Conservation (phyloP, 2,329 filamentous ascomycete genomes). For the Arthrinium phaeospermum region DNA sequence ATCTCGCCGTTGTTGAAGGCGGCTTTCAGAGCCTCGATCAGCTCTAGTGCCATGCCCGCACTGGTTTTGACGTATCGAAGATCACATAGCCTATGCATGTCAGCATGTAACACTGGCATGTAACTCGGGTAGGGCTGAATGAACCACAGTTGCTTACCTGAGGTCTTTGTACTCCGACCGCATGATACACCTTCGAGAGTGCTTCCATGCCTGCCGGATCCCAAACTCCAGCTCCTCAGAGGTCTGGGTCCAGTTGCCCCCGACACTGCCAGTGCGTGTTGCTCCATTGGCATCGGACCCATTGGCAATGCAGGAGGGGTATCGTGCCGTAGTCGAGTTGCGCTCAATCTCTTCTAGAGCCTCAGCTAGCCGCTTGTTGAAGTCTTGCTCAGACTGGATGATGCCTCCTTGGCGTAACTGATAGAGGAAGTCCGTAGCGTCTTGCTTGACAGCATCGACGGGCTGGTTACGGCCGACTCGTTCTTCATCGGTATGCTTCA, state of each 20-base stretch:
- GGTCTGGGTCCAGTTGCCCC: conserved; percentile 11
- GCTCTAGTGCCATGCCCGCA: conserved; percentile 29
- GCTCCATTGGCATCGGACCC: background rate
- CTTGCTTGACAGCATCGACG: background rate
- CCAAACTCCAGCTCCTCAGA: conserved; percentile 13
- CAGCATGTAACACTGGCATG: background rate
- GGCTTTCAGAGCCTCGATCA: conserved; percentile 27
- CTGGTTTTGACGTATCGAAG: conserved; percentile 32
- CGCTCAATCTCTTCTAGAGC: background rate
- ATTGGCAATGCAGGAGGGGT: background rate
- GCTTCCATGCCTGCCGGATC: conserved; percentile 31
- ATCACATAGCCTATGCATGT: conserved; percentile 30
- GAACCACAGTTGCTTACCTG: conserved; percentile 23
- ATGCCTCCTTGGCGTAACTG: conserved; percentile 4
- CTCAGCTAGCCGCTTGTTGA: background rate
- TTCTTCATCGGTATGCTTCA: conserved; percentile 21
- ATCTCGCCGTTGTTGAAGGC: conserved; percentile 35
- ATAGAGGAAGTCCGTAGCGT: conserved; percentile 16
- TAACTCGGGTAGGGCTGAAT: conserved; percentile 6
- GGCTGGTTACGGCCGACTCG: conserved; percentile 19
- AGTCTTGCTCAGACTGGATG: background rate
- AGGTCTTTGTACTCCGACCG: conserved; percentile 31
- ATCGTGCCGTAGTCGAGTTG: conserved; percentile 2
- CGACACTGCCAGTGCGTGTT: background rate
- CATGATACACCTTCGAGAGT: conserved; percentile 37